These are phyloP conservation scores for Phytophthora quininea DNA, from an alignment of 352 stramenopile species.

Conservation along the genomic window DNA sequence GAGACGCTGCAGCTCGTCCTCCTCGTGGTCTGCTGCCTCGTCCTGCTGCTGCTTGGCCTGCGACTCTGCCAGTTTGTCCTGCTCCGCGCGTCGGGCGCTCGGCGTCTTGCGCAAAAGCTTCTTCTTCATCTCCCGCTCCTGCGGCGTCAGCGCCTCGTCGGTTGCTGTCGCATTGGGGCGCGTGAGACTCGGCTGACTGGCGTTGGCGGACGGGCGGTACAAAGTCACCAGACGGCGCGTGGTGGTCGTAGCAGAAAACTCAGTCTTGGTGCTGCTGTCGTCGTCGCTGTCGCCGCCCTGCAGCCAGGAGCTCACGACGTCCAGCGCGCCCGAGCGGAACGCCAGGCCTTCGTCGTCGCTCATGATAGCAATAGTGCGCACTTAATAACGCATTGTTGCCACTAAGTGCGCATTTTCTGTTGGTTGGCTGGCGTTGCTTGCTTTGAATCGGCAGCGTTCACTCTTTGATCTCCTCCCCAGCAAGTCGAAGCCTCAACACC, in stretches of 20 bases:
- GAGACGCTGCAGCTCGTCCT: constrained; percentile 60
- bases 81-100: constrained; percentile 31
- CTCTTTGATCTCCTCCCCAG: constrained; percentile 80
- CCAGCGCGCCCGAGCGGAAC: constrained; percentile 61
- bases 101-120: constrained; percentile 68
- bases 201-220: constrained; percentile 48
- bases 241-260: neutral
- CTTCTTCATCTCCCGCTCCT: constrained; percentile 76
- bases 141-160: constrained; percentile 43
- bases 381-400: too few species aligned
- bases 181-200: constrained; percentile 39
- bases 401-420: neutral
- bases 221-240: constrained; percentile 46
- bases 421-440: constrained; percentile 45
- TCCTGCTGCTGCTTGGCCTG: constrained; percentile 38
- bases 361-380: constrained; percentile 11
- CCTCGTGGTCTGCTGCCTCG: constrained; percentile 58
- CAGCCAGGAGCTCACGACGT: constrained; percentile 74
- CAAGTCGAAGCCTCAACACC: constrained; percentile 49
- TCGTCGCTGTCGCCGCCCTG: constrained; percentile 34
- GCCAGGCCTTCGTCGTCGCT: constrained; percentile 57
- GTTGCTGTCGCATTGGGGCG: constrained; percentile 18
- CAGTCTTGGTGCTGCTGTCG: constrained; percentile 17
- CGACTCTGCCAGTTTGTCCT: constrained; percentile 26
- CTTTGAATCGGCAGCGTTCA: constrained; percentile 12